Conservation (phyloP, 495 filamentous ascomycete genomes). For the Terfezia claveryi region DNA sequence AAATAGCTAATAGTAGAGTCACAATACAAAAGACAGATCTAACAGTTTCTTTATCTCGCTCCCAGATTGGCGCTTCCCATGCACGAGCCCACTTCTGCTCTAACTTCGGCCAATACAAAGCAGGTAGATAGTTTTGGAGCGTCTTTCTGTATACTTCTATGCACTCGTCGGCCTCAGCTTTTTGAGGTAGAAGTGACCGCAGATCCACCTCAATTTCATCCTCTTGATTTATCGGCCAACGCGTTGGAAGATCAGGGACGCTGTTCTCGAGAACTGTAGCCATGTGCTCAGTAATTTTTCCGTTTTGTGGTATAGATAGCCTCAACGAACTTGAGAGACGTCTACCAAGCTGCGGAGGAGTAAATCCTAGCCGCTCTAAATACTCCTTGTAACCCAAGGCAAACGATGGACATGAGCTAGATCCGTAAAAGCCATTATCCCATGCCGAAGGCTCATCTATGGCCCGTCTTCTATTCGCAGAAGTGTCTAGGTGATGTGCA, state of each 20-base stretch:
- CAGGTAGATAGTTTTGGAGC: constrained; percentile 12
- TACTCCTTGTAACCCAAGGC: neutral
- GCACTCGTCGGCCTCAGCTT: constrained; percentile 8
- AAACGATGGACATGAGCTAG: neutral
- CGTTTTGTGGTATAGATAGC: neutral
- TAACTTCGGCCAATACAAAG: constrained; percentile 16
- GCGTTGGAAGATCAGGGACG: neutral
- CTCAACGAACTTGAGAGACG: neutral
- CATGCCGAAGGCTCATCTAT: neutral
- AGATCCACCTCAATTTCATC: constrained; percentile 5
- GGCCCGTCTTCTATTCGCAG: neutral
- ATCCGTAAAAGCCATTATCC: neutral
- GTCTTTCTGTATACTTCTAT: constrained; percentile 13
- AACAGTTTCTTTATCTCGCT: constrained; percentile 11
- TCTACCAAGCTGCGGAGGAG: neutral
- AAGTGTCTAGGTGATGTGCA: too few species aligned
- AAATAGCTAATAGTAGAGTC: constrained; percentile 14
- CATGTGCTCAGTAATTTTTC: neutral
- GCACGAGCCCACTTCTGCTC: constrained; percentile 15
- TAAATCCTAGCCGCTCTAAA: neutral
- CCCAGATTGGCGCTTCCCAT: constrained; percentile 16
- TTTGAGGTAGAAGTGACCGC: constrained; percentile 14
- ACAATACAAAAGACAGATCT: constrained; percentile 17
- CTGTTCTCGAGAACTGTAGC: neutral
- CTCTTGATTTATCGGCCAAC: neutral